Evolutionary conservation across 2,329 filamentous ascomycete genomes (phyloP).

Genomic region (Lecanosticta acicola): DNA sequence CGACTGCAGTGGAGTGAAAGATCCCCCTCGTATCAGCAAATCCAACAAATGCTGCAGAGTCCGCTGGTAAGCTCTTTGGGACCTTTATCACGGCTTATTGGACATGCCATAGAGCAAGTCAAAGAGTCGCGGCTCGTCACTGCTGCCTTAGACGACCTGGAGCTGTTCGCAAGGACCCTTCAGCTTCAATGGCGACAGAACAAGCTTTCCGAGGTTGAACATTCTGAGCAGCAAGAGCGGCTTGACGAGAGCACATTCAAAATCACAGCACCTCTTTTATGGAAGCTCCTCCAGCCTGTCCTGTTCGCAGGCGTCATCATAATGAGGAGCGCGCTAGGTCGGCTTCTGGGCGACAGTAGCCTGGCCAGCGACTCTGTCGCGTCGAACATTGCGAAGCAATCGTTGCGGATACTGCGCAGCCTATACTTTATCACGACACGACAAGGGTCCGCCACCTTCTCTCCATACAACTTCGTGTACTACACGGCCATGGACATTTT

Average conservation of each 20-base stretch:
- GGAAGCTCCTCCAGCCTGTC: conserved; percentile 68
- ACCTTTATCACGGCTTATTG: conserved; percentile 59
- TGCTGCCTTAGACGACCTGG: conserved; percentile 57
- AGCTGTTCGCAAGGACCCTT: conserved; percentile 61
- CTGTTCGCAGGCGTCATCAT: conserved; percentile 71
- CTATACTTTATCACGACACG: conserved; percentile 76
- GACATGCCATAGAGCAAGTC: conserved; percentile 57
- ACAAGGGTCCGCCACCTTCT: conserved; percentile 67
- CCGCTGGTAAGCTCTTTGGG: conserved; percentile 64
- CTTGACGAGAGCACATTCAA: conserved; percentile 61
- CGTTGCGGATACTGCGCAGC: conserved; percentile 67
- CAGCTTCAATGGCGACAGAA: conserved; percentile 68
- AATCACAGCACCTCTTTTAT: conserved; percentile 63
- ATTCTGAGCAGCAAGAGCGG: conserved; percentile 57
- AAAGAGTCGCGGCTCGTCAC: conserved; percentile 46
- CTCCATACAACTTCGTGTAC: conserved; percentile 79
- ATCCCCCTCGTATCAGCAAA: conserved; percentile 55
- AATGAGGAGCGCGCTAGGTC: conserved; percentile 66
- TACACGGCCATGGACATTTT: conserved; percentile 77
- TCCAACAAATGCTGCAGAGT: conserved; percentile 54
- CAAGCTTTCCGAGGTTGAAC: conserved; percentile 67
- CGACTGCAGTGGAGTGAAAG: conserved; percentile 59
- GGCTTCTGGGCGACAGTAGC: conserved; percentile 53
- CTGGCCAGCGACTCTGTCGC: conserved; percentile 55
- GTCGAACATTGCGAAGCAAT: conserved; percentile 62